Evolutionary conservation across 2,329 filamentous ascomycete genomes (phyloP), one percentile per base, ranked within the genome.

Genomic region (Gyromitra esculenta): DNA sequence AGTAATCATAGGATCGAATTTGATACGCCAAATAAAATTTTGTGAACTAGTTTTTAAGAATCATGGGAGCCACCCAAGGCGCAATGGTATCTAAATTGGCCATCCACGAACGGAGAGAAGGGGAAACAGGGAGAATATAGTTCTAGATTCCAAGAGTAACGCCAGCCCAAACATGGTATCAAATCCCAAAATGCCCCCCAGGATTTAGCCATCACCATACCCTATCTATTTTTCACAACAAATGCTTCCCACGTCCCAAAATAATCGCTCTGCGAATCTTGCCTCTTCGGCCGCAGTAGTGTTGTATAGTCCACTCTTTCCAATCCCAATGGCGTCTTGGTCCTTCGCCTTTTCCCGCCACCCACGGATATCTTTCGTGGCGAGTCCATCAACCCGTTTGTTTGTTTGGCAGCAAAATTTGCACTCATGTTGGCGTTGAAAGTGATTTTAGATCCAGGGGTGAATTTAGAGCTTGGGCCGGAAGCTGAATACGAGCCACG

Each of bases 301-400:
- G 73, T 75, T 39, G 43, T 50, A 54, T 71, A 75, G 59, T 75
- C 60, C 50, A 75, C 73, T 18, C 73, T 70, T 48, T 57, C 65
- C 1, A 21, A 18, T n/a, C 37, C 56, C 35, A 37, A 21, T 50
- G 50, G 57, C 15, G 52, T 57, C 41, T 37, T 57, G 11, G 13
- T n/a, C 21, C 48, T 37, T n/a, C 48, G 35, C 18, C 39, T 9
- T n/a, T 45, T 45, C 54, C 41, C 15, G 13, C 54, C 13, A 6
- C 54, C 7, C 1, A 31, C 25, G 15, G 18, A 48, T 48, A 48
- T 9, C 68, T 31, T 31, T 57, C 59, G 31, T 43, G 25, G 41
- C 9, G 39, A 66, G 5, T 31, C 48, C 9, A 15, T 21, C 39
- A n/a, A 18, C 35, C 41, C 37, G 8, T 50, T 35, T n/a, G 13